Conservation (phyloP, 352 stramenopile genomes). For the Globisporangium sylvaticum region DNA sequence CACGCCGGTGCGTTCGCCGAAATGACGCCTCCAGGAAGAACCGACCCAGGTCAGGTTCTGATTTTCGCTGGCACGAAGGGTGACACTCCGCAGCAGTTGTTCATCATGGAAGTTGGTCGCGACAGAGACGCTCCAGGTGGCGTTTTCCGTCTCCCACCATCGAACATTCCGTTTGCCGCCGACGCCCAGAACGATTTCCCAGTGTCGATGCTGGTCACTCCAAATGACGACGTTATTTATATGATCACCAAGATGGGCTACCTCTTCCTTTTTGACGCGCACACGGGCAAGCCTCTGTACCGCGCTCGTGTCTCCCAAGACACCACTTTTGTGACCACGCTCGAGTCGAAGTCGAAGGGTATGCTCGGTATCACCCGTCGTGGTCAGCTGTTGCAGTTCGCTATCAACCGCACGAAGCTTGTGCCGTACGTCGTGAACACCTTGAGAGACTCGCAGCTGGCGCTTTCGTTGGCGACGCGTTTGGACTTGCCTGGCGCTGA, state of each 20-base stretch:
- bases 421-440: conserved; percentile 99
- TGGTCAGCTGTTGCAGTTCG: conserved; percentile 95
- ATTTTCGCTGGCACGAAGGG: conserved; percentile 85
- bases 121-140: conserved; percentile 93
- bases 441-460: conserved; percentile 95
- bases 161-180: conserved; percentile 94
- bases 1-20: conserved; percentile 96
- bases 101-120: conserved; percentile 99
- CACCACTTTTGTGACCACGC: conserved; percentile 95
- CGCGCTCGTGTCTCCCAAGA: conserved; percentile 96
- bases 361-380: conserved; percentile 98
- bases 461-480: conserved; percentile 93
- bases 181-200: conserved; percentile 98
- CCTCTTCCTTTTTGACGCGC: conserved; percentile 99
- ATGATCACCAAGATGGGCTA: conserved; percentile 99
- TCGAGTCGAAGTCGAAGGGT: conserved; percentile 91
- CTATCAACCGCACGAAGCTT: conserved; percentile 96
- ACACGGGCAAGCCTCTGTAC: conserved; percentile 98
- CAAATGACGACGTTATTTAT: conserved; percentile 94
- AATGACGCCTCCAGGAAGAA: conserved; percentile 93
- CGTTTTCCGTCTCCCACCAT: conserved; percentile 93
- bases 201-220: conserved; percentile 94
- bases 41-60: conserved; percentile 88
- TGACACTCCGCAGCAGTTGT: conserved; percentile 83
- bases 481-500: conserved; percentile 97